These are phyloP conservation scores for Fusarium longipes DNA, from an alignment of 2,329 filamentous ascomycete genomes.

Conservation along the genomic window DNA sequence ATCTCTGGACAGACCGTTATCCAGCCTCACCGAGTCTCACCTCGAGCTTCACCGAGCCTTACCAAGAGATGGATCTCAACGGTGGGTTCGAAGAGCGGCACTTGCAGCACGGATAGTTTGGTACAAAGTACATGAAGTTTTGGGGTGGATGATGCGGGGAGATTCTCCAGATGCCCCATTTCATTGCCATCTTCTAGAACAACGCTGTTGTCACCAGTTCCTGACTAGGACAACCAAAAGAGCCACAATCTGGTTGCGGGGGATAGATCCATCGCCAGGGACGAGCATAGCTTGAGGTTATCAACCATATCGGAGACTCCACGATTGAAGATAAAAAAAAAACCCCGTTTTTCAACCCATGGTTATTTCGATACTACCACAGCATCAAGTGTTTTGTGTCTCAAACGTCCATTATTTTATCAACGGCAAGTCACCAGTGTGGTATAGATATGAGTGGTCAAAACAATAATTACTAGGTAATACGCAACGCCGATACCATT, in stretches of 20 bases:
- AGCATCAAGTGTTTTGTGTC: slow-evolving; percentile 1
- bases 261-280: slow-evolving; percentile 37
- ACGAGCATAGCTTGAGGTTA: slow-evolving; percentile 29
- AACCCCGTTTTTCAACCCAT: slow-evolving; percentile 11
- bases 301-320: slow-evolving; percentile 30
- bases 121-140: slow-evolving; percentile 45
- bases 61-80: slow-evolving; percentile 40
- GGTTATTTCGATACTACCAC: neutral
- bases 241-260: slow-evolving; percentile 37
- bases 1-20: neutral
- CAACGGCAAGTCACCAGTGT: neutral
- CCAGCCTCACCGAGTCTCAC: slow-evolving; percentile 23
- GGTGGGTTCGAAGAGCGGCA: slow-evolving; percentile 40
- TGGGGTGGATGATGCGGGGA: slow-evolving; percentile 45
- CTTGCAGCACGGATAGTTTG: slow-evolving; percentile 47
- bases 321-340: slow-evolving; percentile 29
- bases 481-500: neutral
- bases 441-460: neutral
- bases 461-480: neutral
- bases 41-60: slow-evolving; percentile 31
- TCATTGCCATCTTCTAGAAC: slow-evolving; percentile 44
- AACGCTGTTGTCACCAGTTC: slow-evolving; percentile 38
- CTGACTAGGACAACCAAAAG: slow-evolving; percentile 42
- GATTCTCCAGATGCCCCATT: slow-evolving; percentile 47
- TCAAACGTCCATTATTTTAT: too few relatives aligned